phyloP scores from a whole-genome alignment of 164 flowering plant species.

The Vitis labrusca region DNA sequence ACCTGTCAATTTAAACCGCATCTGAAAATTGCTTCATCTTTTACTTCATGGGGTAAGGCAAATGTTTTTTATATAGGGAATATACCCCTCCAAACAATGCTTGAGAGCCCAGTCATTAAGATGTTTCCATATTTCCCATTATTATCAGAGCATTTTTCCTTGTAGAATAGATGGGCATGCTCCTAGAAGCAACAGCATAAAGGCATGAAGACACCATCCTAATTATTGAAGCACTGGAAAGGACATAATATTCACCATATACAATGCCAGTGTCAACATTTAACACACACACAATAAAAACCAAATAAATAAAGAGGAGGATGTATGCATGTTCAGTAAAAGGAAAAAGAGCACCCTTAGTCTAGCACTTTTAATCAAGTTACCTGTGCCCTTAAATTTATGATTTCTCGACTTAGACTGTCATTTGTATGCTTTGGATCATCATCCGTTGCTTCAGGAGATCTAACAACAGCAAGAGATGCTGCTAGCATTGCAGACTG shows the following conservation, averaged over 20 bases:
- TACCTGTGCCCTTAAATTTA: slow-evolving; percentile 67
- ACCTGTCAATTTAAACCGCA: no score
- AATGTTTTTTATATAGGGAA: no score
- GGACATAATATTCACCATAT: neutral
- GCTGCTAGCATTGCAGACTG: slow-evolving; percentile 30
- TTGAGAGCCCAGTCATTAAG: neutral
- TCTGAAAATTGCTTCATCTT: no score
- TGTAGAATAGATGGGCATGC: neutral
- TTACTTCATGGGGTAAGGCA: no score
- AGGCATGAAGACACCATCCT: neutral
- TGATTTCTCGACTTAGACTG: slow-evolving; percentile 53
- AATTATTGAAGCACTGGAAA: neutral
- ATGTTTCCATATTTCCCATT: neutral
- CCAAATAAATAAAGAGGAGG: neutral
- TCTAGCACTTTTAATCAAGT: slow-evolving; percentile 3
- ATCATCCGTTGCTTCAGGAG: slow-evolving; percentile 31
- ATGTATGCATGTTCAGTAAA: neutral
- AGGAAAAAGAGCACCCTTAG: neutral
- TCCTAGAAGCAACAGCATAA: neutral
- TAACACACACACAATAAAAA: neutral
- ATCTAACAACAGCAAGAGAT: slow-evolving; percentile 17
- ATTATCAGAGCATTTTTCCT: neutral
- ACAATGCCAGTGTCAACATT: neutral
- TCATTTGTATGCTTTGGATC: slow-evolving; percentile 45
- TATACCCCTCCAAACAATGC: neutral